Base-by-base conservation (phyloP, 805 yeast genomes). In the Wickerhamomyces chambardii region DNA sequence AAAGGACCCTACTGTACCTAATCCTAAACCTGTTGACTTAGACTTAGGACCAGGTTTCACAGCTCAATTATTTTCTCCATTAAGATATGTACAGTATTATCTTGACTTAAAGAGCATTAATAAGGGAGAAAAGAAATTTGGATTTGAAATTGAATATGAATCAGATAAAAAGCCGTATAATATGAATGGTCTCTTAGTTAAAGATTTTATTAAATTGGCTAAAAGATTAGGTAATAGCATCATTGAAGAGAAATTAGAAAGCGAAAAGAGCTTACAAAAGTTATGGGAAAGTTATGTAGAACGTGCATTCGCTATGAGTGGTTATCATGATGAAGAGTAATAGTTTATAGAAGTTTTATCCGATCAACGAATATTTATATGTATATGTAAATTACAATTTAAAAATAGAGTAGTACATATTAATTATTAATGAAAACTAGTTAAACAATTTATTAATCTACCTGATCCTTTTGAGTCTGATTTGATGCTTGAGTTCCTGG, bases 31-130 rank as follows among this genome's bases (percentile, higher is more conserved):
- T 5, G 46, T 43, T 3, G 53, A 57, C 12, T 38, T 61, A 16
- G 65, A 72, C 1, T 53, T 78, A 28, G 95, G 95, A 0, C 95
- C 95, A 2, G 95, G 80, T 0, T 84, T 79, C 51, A 57, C 59
- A 3, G 72, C 78, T 2, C 94, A 84, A 59, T 51, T 75, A 24
- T 83, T 83, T 44, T 66, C 90, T 1, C 95, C 95, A 0, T 68
- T 71, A 28, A 62, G 75, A 40, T 86, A 78, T 56, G 75, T 75
- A 1, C 94, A 84, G 51, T 84, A 79, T 52, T 85, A 63, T 53
- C 68, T 78, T n/a, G 84, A 85, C 53, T 63, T 85, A 40, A 55
- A 63, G 18, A 42, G 56, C 10, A 63, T 75, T 31, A 75, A 76
- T 40, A 41, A 53, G 4, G 58, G 61, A 0, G 50, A 53, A 11